A percentile compares a stretch with the other conserved stretches of the same genome.
These are phyloP conservation scores for Globisporangium barbulae DNA, from an alignment of 352 stramenopile species.

Conservation along the genomic window DNA sequence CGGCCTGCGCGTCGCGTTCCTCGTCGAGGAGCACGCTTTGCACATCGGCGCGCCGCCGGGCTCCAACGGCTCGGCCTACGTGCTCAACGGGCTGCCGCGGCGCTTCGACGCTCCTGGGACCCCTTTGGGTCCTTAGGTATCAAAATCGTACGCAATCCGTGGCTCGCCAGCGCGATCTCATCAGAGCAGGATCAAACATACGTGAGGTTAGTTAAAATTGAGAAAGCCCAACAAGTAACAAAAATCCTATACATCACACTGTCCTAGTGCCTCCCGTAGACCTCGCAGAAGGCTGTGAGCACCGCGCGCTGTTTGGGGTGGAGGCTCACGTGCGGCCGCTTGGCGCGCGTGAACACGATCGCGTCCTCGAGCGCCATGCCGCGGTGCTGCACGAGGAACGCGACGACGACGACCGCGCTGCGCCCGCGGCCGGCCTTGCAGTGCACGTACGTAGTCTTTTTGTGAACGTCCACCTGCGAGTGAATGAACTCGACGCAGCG, in stretches of 20 bases:
- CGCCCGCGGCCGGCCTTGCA: constrained; percentile 77
- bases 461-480: constrained; percentile 42
- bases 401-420: constrained; percentile 70
- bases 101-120: constrained; percentile 22
- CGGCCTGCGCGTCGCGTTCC: constrained; percentile 28
- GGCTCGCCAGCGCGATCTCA: no score
- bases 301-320: constrained; percentile 44
- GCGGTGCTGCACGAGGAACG: constrained; percentile 65
- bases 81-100: constrained; percentile 37
- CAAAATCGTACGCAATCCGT: no score
- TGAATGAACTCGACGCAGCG: constrained; percentile 67
- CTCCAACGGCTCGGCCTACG: constrained; percentile 39
- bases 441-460: constrained; percentile 74
- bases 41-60: constrained; percentile 27
- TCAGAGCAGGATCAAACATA: no score
- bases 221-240: no score
- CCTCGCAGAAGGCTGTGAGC: not conserved
- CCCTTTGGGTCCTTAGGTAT: not conserved
- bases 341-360: constrained; percentile 44
- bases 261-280: not conserved
- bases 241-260: no score
- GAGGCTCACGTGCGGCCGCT: constrained; percentile 63
- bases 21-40: constrained; percentile 12
- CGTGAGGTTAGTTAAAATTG: not conserved
- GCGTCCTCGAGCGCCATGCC: constrained; percentile 53